These are phyloP conservation scores for Monascus ruber DNA, from an alignment of 2,329 filamentous ascomycete genomes.

Conservation along the genomic window DNA sequence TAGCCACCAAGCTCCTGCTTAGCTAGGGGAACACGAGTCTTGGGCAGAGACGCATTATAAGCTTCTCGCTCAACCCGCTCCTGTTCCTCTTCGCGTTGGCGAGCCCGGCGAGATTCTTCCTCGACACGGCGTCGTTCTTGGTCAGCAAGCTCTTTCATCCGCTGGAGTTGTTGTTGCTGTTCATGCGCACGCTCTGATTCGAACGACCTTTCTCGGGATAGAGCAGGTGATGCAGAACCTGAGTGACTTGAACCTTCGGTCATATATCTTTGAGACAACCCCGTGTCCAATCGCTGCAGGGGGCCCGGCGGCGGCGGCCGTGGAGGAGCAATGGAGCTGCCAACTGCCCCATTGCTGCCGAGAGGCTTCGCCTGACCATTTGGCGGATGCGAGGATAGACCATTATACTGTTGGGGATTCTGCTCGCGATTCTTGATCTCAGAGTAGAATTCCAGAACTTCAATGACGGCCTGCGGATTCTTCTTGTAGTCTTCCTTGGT, in stretches of 20 bases:
- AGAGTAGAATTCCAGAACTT: constrained; percentile 59
- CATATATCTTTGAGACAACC: constrained; percentile 22
- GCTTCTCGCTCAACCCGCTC: constrained; percentile 67
- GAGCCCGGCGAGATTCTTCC: constrained; percentile 42
- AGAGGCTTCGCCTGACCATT: constrained; percentile 33
- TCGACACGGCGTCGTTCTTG: constrained; percentile 38
- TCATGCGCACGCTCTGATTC: constrained; percentile 43
- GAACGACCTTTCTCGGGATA: constrained; percentile 41
- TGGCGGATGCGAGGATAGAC: constrained; percentile 54
- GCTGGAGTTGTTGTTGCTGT: constrained; percentile 32
- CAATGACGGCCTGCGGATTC: constrained; percentile 69
- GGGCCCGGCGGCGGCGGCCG: constrained; percentile 50
- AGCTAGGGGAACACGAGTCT: constrained; percentile 66
- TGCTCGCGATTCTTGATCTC: constrained; percentile 56
- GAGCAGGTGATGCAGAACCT: constrained; percentile 20
- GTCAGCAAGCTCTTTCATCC: constrained; percentile 48
- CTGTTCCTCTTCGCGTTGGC: constrained; percentile 44
- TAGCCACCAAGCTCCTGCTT: constrained; percentile 82
- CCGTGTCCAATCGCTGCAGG: constrained; percentile 34
- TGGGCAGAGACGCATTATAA: constrained; percentile 81
- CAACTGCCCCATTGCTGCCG: constrained; percentile 39
- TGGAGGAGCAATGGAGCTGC: constrained; percentile 54
- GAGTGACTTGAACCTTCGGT: constrained; percentile 20
- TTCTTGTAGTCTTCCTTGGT: constrained; percentile 98
- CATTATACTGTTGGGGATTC: constrained; percentile 48